Base-by-base conservation (phyloP, 2,329 filamentous ascomycete species). In the Fusarium pininemorale region DNA sequence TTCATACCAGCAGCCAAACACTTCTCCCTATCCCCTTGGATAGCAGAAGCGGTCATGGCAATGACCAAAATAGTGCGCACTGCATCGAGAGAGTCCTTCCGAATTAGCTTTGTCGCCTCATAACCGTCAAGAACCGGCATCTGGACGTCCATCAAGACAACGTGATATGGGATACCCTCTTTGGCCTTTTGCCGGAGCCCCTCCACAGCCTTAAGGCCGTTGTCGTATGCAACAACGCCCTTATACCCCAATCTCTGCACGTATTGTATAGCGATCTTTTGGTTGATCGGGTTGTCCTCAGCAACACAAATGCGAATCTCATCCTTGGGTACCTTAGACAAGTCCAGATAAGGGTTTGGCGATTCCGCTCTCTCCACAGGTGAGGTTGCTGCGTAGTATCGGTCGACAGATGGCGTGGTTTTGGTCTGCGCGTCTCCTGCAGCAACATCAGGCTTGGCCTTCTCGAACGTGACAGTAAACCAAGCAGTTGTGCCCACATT, bases 1-100 rank as follows among this genome's bases (percentile, higher is more conserved):
- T 98, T 98, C 96, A 98, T 98, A 50, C 96, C 96, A 3, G 94
- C 94, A 56, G 95, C 94, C n/a, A 98, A 85, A 77, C 96, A 98
- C 83, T 97, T 98, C 81, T 98, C 96, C 54, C 95, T 89, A 80
- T 98, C 96, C 24, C 96, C 96, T 80, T 96, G 93, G 70, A 98
- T 98, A 7, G 96, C 96, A 32, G 92, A 95, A 3, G 96, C 96
- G 2, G 96, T 98, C 96, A 98, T 98, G 62, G 96, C 96, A 77
- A 98, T 98, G 55, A 98, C 93, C n/a, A 98, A 86, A 3, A 97
- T 90, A 73, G 94, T 91, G 59, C 94, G 89, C 16, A 98, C 94
- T 13, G 89, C 89, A 41, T 94, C 92, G 66, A 94, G 89, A 0
- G 90, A 81, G 81, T 98, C 95, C 75, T 90, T 90, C 15, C 95